Conservation (phyloP, 1,284 basidiomycete genomes). For the Ceratobasidium sp. region DNA sequence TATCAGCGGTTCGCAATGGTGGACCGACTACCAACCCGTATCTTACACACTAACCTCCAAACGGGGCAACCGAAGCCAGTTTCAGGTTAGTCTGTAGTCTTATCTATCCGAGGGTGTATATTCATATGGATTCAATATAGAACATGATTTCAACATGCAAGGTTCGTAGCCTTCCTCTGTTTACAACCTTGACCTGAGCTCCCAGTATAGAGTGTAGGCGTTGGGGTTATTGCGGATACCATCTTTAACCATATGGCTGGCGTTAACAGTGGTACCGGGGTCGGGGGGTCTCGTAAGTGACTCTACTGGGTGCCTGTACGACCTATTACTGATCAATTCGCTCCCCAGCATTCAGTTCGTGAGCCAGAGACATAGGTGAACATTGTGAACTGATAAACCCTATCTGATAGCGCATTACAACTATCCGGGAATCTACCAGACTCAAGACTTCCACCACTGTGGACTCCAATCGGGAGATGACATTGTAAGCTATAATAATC, state of each 20-base stretch:
- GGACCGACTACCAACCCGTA: conserved; percentile 73
- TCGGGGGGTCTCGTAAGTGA: conserved; percentile 39
- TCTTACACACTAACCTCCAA: conserved; percentile 52
- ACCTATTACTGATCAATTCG: background rate
- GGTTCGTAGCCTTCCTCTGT: conserved; percentile 2
- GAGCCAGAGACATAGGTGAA: no score
- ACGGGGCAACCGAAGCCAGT: conserved; percentile 42
- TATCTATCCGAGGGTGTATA: background rate
- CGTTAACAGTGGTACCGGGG: conserved; percentile 38
- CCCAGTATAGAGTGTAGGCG: conserved; percentile 37
- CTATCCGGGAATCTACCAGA: conserved; percentile 41
- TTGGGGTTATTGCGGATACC: conserved; percentile 43
- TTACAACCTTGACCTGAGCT: background rate
- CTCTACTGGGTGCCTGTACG: background rate
- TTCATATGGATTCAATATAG: background rate
- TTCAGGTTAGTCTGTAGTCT: conserved; percentile 56
- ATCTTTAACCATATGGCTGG: conserved; percentile 41
- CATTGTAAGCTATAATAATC: conserved; percentile 54
- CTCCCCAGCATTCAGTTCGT: conserved; percentile 36
- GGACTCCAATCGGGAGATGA: conserved; percentile 34
- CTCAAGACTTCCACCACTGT: conserved; percentile 42
- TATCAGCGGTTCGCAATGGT: conserved; percentile 60
- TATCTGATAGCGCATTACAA: conserved; percentile 42
- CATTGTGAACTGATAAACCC: no score
- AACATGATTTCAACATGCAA: conserved; percentile 42